phyloP scores from a whole-genome alignment of 805 yeast genomes.

The Wickerhamomyces pijperi region DNA sequence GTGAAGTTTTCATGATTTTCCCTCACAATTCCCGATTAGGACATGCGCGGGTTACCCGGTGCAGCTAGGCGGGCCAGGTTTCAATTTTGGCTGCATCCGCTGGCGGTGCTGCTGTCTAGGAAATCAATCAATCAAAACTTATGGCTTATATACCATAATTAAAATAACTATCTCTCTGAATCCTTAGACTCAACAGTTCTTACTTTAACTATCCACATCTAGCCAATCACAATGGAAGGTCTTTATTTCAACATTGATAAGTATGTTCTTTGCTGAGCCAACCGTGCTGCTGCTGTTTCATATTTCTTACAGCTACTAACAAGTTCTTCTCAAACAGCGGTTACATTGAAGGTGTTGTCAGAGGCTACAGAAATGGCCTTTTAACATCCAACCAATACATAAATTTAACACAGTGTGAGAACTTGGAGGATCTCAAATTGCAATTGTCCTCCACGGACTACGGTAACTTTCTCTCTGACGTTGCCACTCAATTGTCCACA shows the following conservation, averaged over 20 bases:
- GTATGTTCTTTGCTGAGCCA: no score
- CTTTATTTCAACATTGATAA: constrained; percentile 78
- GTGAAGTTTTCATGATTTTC: no score
- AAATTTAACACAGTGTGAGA: constrained; percentile 92
- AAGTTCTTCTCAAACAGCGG: constrained; percentile 36
- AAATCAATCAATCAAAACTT: no score
- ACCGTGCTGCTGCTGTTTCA: constrained; percentile 3
- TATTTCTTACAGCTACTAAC: constrained; percentile 4
- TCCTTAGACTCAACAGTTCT: no score
- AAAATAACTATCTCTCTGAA: no score
- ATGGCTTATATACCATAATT: no score
- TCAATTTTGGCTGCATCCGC: no score
- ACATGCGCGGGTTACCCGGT: no score
- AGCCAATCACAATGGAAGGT: constrained; percentile 62
- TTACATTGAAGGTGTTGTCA: constrained; percentile 84
- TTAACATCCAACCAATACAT: constrained; percentile 71
- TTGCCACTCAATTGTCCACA: constrained; percentile 76
- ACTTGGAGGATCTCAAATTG: constrained; percentile 83
- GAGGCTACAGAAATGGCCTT: constrained; percentile 87
- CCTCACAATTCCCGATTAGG: no score
- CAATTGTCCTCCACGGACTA: constrained; percentile 95
- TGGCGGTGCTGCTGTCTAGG: no score
- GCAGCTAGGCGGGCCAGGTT: no score
- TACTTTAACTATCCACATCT: no score
- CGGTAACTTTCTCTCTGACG: constrained; percentile 78